Conservation (phyloP, 106 monocot genomes). For the Phalaenopsis aphrodite region DNA sequence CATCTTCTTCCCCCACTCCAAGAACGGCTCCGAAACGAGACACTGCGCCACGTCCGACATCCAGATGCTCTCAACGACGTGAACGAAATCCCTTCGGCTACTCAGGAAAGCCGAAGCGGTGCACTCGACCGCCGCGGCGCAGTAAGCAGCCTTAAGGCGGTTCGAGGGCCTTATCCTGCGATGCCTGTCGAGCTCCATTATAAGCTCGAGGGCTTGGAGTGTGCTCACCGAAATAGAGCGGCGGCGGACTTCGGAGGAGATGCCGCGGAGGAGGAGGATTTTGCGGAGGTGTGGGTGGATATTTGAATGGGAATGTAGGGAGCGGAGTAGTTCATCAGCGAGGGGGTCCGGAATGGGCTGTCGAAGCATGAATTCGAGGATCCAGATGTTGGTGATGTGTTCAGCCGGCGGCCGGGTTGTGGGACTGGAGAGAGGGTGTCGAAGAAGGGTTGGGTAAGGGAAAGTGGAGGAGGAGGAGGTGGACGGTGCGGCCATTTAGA, state of each 20-base stretch:
- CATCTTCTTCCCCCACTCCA: slow-evolving; percentile 10
- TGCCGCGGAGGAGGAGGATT: slow-evolving; percentile 34
- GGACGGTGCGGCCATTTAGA: not conserved
- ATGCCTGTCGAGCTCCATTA: slow-evolving; percentile 26
- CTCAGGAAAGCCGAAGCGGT: slow-evolving; percentile 12
- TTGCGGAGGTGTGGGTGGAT: slow-evolving; percentile 24
- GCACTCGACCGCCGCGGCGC: slow-evolving; percentile 22
- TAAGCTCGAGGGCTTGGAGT: slow-evolving; percentile 32
- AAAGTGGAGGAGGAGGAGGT: not conserved
- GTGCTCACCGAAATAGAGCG: slow-evolving; percentile 10
- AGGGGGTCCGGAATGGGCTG: slow-evolving; percentile 30
- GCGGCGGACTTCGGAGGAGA: slow-evolving; percentile 20
- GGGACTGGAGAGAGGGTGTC: not conserved
- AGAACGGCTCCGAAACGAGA: slow-evolving; percentile 7
- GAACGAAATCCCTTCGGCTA: not conserved
- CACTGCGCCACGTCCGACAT: slow-evolving; percentile 7
- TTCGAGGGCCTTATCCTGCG: not conserved
- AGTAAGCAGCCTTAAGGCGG: slow-evolving; percentile 26
- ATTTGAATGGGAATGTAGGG: slow-evolving; percentile 12
- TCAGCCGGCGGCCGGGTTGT: not conserved
- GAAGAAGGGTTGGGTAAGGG: not conserved
- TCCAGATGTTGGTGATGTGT: slow-evolving; percentile 10
- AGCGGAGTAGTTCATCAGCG: slow-evolving; percentile 15
- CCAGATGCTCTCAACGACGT: slow-evolving; percentile 19
- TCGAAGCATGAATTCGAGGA: slow-evolving; percentile 47